phyloP scores from a whole-genome alignment of 176 grass and related monocot species.

The Triticum dicoccoides region DNA sequence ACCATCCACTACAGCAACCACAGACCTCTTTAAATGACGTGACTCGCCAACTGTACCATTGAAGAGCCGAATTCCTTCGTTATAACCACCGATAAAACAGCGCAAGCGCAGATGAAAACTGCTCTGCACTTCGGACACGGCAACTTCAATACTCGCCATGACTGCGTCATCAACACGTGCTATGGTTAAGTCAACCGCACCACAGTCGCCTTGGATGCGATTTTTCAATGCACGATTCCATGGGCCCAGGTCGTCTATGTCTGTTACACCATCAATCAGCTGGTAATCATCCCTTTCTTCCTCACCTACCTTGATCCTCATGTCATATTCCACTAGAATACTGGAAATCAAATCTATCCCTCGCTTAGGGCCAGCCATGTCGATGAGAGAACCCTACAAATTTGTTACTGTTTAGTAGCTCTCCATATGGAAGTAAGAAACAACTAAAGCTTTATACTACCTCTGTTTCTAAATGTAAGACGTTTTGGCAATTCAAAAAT shows the following conservation, averaged over 20 bases:
- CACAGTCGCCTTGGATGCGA: background rate
- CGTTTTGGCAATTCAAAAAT: too few species aligned
- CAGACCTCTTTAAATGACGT: background rate
- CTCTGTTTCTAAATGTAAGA: too few species aligned
- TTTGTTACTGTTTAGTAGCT: background rate
- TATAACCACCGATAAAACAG: background rate
- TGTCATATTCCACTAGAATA: conserved; percentile 19
- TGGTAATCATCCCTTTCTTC: conserved; percentile 1
- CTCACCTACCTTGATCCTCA: conserved; percentile 2
- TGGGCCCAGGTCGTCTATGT: background rate
- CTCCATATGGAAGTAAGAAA: background rate
- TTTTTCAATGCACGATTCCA: background rate
- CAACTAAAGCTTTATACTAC: background rate
- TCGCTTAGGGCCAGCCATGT: conserved; percentile 17
- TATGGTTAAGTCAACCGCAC: background rate
- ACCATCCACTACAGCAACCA: background rate
- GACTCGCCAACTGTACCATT: background rate
- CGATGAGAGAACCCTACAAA: conserved; percentile 24
- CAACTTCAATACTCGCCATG: background rate
- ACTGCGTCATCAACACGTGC: background rate
- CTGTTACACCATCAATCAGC: conserved; percentile 21
- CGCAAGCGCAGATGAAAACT: background rate
- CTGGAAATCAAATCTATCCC: background rate
- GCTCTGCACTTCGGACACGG: background rate
- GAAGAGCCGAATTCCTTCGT: background rate